Base-by-base conservation (phyloP, 75 land plant species). In the Larix kaempferi region DNA sequence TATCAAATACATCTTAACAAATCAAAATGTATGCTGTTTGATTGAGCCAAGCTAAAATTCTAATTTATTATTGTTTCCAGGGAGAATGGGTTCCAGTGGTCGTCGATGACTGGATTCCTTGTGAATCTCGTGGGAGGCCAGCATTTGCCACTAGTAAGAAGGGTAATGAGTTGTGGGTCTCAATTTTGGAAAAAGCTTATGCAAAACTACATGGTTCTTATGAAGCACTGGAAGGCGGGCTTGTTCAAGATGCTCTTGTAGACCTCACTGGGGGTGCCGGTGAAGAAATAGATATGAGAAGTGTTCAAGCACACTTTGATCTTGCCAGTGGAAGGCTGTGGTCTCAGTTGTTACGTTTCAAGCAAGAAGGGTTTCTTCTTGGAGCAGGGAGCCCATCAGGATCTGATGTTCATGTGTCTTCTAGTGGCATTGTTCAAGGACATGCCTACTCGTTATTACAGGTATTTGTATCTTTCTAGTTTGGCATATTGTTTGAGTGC, bases 41-140 rank as follows among this genome's bases (percentile, higher is more conserved):
- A 49, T 10, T 49, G 12, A 49, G 13, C 54, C 54, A 49, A 49
- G 54, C 54, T 49, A 10, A 49, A 10, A 10, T 2, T 49, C 2
- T 11, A 49, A 49, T 49, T 49, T 49, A 49, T 49, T 10, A 49
- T 49, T 49, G 10, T 49, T 10, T 11, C 54, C 75, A 98, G 99
- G 98, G 99, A 66, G 99, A 98, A 71, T 98, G 99, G 99, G 98
- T 98, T 26, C 98, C 99, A 57, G 99, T 98, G 17, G 92, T 98
- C 74, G 96, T 98, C 57, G 99, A 98, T 88, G 99, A 98, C 78
- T 98, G 99, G 99, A 95, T 98, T 64, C 99, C 99, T 63, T 98
- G 99, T 85, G 98, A 98, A 80, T 81, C 91, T 21, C 88, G 88
- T 16, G 93, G 96, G n/a, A 98, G 89, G 79, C 99, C 99, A n/a